A percentile compares a stretch with the other conserved stretches of the same genome.
Evolutionary conservation across 2,329 filamentous ascomycete genomes (phyloP).

Genomic region (Penicillium sp.): DNA sequence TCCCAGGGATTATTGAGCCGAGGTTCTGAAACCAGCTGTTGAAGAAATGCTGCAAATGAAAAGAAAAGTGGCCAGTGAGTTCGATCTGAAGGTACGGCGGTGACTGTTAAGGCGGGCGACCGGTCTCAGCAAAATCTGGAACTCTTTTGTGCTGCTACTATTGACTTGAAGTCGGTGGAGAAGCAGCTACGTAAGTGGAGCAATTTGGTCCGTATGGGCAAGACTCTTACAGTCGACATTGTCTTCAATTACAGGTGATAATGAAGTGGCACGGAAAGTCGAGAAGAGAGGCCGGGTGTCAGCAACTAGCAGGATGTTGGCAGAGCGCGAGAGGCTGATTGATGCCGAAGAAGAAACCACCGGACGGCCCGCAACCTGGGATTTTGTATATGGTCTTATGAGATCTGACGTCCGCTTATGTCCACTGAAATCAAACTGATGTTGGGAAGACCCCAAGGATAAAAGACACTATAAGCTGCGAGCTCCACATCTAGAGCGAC

Average conservation of each 20-base stretch:
- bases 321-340: constrained; percentile 5
- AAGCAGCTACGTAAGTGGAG: constrained; percentile 22
- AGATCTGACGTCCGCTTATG: constrained; percentile 4
- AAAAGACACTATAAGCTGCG: constrained; percentile 4
- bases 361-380: background rate
- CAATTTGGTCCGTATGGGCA: constrained; percentile 17
- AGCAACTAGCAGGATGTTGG: constrained; percentile 12
- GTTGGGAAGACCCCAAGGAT: constrained; percentile 3
- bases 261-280: constrained; percentile 5
- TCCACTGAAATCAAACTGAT: constrained; percentile 4
- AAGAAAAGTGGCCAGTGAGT: constrained; percentile 16
- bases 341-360: constrained; percentile 6
- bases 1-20: constrained; percentile 26
- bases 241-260: too few relatives aligned
- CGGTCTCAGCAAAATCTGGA: constrained; percentile 3
- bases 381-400: constrained; percentile 6
- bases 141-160: constrained; percentile 13
- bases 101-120: constrained; percentile 5
- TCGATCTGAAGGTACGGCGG: constrained; percentile 19
- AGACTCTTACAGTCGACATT: constrained; percentile 7
- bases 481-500: constrained; percentile 1
- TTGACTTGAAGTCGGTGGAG: constrained; percentile 17
- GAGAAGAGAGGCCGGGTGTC: constrained; percentile 14
- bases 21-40: constrained; percentile 15
- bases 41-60: constrained; percentile 19